phyloP scores from a whole-genome alignment of 257 asterid genomes.

The Nicotiana knightiana region DNA sequence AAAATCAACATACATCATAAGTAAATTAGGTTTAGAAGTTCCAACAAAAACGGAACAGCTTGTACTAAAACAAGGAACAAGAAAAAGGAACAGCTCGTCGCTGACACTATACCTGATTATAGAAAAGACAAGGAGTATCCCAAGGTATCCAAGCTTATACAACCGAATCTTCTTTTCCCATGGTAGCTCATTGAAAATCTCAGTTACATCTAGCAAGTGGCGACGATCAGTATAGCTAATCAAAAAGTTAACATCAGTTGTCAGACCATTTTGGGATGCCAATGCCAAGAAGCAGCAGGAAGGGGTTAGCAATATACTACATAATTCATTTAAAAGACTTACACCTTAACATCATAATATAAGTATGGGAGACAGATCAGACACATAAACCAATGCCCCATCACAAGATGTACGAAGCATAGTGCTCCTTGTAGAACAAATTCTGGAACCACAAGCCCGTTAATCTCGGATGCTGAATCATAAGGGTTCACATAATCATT shows the following conservation, averaged over 20 bases:
- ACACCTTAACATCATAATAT: slow-evolving; percentile 72
- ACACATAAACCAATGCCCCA: slow-evolving; percentile 89
- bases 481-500: slow-evolving; percentile 84
- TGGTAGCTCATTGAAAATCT: slow-evolving; percentile 74
- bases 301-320: background rate
- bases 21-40: background rate
- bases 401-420: slow-evolving; percentile 60
- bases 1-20: slow-evolving; percentile 7
- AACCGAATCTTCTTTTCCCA: slow-evolving; percentile 61
- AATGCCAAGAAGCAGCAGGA: background rate
- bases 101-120: slow-evolving; percentile 45
- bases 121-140: slow-evolving; percentile 42
- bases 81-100: background rate
- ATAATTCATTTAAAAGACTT: slow-evolving; percentile 25
- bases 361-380: slow-evolving; percentile 63
- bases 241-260: slow-evolving; percentile 14
- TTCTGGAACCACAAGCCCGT: slow-evolving; percentile 67
- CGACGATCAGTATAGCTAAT: slow-evolving; percentile 44
- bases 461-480: slow-evolving; percentile 81
- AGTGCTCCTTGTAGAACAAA: slow-evolving; percentile 71
- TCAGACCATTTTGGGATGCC: slow-evolving; percentile 1
- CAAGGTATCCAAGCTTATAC: slow-evolving; percentile 66
- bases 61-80: background rate
- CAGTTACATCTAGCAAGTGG: slow-evolving; percentile 82
- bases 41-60: background rate